Evolutionary conservation across 2,329 filamentous ascomycete genomes (phyloP), one percentile per base, ranked within the genome.

Genomic region (Monosporascus sp.): DNA sequence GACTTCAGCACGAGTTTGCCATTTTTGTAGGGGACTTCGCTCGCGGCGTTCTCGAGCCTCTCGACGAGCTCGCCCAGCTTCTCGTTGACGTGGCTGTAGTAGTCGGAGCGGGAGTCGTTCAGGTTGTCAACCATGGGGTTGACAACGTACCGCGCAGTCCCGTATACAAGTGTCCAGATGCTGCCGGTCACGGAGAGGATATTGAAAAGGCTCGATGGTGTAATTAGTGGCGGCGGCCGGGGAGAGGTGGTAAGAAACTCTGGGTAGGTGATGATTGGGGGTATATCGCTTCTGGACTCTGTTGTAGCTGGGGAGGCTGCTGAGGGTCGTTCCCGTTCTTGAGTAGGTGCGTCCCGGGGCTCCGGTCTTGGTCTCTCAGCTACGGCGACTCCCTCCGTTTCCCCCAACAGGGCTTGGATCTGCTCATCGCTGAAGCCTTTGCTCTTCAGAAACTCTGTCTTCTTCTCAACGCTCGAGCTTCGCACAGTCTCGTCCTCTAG

Each of bases 401-500:
- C 65, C 50, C 61, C 56, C 19, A 96, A 72, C 7, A 96, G 75
- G 49, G 76, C 74, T 60, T 89, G 75, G 56, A 96, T 90, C 56
- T 93, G 84, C 34, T 79, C 76, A 5, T 80, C 73, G 3, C 73
- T 73, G 7, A 96, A 74, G 3, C 90, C 90, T 69, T 97, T 97
- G 49, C 82, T 83, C 64, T 85, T 80, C 1, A 97, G 74, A 61
- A 96, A 96, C 7, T 82, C 80, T 20, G 81, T 76, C 73, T 96
- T 96, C 70, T 84, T 86, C 52, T 90, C 86, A 45, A 79, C 77
- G 0, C 87, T 77, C 36, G 87, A 84, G 69, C 86, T 75, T 54
- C 81, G 83, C 53, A 96, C 88, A 20, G 79, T 77, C 7, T 88
- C 84, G 56, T 95, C 87, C 49, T 88, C 76, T 4, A 97, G 79